Conservation (phyloP, 129 eudicot species). For the Saussurea involucrata region DNA sequence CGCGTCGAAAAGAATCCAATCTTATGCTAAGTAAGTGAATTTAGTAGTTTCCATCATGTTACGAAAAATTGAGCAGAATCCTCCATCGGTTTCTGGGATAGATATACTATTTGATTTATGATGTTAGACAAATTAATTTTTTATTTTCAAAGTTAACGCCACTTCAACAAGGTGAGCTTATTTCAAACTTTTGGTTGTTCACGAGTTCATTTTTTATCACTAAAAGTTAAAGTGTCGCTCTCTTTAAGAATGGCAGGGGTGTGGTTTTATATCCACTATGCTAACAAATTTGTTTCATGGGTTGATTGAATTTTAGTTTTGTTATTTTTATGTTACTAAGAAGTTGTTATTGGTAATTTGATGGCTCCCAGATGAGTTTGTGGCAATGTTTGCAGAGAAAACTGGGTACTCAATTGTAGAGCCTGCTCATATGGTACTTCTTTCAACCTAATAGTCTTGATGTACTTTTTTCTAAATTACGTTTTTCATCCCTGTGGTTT, state of each 20-base stretch:
- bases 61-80: neutral
- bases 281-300: neutral
- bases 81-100: neutral
- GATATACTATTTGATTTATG: neutral
- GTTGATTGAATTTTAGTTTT: neutral
- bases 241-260: neutral
- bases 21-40: constrained; percentile 73
- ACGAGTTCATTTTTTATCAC: neutral
- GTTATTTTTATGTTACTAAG: neutral
- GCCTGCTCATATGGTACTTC: constrained; percentile 95
- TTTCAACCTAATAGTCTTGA: neutral
- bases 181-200: neutral
- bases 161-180: neutral
- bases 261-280: neutral
- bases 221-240: neutral
- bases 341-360: neutral
- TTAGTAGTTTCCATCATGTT: neutral
- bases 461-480: neutral
- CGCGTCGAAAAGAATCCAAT: constrained; percentile 84
- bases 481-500: no score
- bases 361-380: constrained; percentile 81
- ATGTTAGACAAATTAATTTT: neutral
- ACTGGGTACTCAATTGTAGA: constrained; percentile 89
- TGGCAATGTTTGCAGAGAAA: constrained; percentile 69
- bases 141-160: neutral